phyloP scores from a whole-genome alignment of 2,329 filamentous ascomycete species.

The Neophaeococcomyces mojaviensis region DNA sequence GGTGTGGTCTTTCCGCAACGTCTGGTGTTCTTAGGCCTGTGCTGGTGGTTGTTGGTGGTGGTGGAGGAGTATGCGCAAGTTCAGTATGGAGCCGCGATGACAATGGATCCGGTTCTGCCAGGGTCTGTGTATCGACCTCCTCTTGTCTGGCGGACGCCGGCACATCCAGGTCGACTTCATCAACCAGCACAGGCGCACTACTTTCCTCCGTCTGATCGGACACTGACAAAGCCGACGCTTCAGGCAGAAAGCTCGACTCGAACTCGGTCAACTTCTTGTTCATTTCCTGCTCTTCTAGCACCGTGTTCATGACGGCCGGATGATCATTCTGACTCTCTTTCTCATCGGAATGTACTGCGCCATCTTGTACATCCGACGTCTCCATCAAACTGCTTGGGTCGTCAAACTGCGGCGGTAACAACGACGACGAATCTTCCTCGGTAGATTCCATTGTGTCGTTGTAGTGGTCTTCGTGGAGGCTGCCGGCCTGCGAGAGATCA shows the following conservation, averaged over 20 bases:
- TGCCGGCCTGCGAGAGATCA: constrained; percentile 15
- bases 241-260: constrained; percentile 57
- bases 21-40: neutral
- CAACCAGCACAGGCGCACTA: constrained; percentile 16
- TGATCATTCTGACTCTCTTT: constrained; percentile 10
- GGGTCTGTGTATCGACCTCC: neutral
- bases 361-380: constrained; percentile 13
- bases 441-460: constrained; percentile 1
- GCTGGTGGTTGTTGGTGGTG: neutral
- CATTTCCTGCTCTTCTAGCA: constrained; percentile 53
- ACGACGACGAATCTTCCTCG: constrained; percentile 11
- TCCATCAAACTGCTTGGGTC: constrained; percentile 21
- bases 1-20: neutral
- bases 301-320: constrained; percentile 17
- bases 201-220: constrained; percentile 22
- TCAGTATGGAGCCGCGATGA: constrained; percentile 6
- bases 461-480: constrained; percentile 14
- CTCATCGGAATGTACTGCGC: constrained; percentile 9
- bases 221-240: constrained; percentile 40
- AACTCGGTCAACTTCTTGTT: constrained; percentile 53
- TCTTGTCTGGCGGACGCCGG: neutral
- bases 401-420: constrained; percentile 11
- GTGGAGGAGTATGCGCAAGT: neutral
- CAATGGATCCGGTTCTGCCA: neutral
- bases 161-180: neutral